phyloP scores from a whole-genome alignment of 305 asterid species.

The Plantago coronopus region DNA sequence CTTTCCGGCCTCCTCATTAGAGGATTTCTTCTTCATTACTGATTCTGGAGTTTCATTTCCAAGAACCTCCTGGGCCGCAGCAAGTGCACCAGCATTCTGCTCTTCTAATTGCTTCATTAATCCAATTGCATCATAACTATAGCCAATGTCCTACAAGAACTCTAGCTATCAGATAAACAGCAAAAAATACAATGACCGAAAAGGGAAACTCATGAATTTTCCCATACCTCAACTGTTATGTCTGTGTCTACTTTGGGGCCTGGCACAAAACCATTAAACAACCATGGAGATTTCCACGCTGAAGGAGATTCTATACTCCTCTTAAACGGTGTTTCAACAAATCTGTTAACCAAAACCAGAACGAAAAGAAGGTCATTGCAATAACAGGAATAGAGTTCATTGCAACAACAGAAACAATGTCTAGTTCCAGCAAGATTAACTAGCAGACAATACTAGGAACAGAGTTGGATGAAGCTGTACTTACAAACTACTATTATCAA shows the following conservation, averaged over 20 bases:
- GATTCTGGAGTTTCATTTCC: slow-evolving; percentile 92
- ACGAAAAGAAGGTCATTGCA: slow-evolving; percentile 6
- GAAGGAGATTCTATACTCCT: slow-evolving; percentile 80
- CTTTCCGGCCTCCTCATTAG: slow-evolving; percentile 31
- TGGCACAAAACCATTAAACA: slow-evolving; percentile 52
- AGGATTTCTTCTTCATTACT: slow-evolving; percentile 55
- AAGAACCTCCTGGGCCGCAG: slow-evolving; percentile 85
- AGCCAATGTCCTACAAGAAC: slow-evolving; percentile 69
- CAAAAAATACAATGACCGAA: neutral
- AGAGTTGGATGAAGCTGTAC: slow-evolving; percentile 9
- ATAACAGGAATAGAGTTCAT: slow-evolving; percentile 7
- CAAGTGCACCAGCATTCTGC: slow-evolving; percentile 85
- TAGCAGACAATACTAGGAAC: no score
- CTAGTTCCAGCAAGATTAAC: no score
- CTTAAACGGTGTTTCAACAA: slow-evolving; percentile 59
- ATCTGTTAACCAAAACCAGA: slow-evolving; percentile 31
- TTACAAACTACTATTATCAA: slow-evolving; percentile 69
- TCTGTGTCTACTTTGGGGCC: slow-evolving; percentile 74
- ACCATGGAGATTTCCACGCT: slow-evolving; percentile 90
- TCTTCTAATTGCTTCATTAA: slow-evolving; percentile 91
- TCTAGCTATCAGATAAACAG: neutral
- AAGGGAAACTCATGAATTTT: slow-evolving; percentile 1
- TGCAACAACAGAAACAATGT: neutral
- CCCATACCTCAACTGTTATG: slow-evolving; percentile 61
- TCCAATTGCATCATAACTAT: slow-evolving; percentile 86